A percentile compares a stretch with the other conserved stretches of the same genome.
phyloP scores from a whole-genome alignment of 345 rosid species.

The rapeseed (Brassica napus) region Da-Ae NC_063448.1:25492001-25492500 shows the following conservation, averaged over 20 bases:
- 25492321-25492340: conserved; percentile 32
- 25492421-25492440: conserved; percentile 73
- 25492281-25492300: conserved; percentile 71
- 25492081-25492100: conserved; percentile 84
- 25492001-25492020: not conserved
- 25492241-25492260: conserved; percentile 45
- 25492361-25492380: conserved; percentile 61
- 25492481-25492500: conserved; percentile 28
- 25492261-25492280: conserved; percentile 67
- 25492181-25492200: not conserved
- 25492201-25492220: not conserved
- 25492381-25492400: conserved; percentile 57
- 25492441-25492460: conserved; percentile 78
- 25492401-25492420: conserved; percentile 77
- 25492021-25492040: conserved; percentile 55
- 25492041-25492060: conserved; percentile 89
- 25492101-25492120: conserved; percentile 79
- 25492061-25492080: conserved; percentile 84
- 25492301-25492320: conserved; percentile 73
- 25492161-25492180: conserved; percentile 56
- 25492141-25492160: conserved; percentile 88
- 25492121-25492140: conserved; percentile 74
- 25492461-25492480: conserved; percentile 54
- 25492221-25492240: not conserved
- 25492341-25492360: not conserved